These are phyloP conservation scores for Monilinia polystroma DNA, from an alignment of 2,329 filamentous ascomycete species.

Conservation along the genomic window DNA sequence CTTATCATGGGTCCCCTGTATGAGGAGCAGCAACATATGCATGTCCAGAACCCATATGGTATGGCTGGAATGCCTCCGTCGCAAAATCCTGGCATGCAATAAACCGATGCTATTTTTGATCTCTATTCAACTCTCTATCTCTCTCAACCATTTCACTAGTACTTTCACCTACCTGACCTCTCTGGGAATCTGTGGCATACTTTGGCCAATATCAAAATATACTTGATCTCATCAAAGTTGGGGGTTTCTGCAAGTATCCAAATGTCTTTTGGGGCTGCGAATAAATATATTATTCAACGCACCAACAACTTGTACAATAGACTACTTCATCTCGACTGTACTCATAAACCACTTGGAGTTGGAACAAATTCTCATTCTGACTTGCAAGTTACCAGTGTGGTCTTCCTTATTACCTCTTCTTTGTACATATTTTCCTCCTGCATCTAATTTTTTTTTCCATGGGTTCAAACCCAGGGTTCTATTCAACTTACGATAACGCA, in stretches of 20 bases:
- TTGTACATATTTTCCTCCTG: conserved; percentile 4
- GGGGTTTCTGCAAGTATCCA: neutral
- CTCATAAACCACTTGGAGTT: neutral
- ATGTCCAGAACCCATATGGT: conserved; percentile 18
- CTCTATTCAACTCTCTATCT: too few relatives aligned
- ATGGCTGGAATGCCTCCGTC: conserved; percentile 7
- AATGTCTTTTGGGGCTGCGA: neutral
- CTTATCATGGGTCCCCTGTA: neutral
- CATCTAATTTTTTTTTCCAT: neutral
- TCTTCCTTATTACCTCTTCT: neutral
- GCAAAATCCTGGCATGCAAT: conserved; percentile 12
- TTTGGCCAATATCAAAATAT: neutral
- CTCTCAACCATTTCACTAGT: neutral
- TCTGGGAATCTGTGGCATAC: neutral
- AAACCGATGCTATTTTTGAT: neutral
- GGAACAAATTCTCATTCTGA: neutral
- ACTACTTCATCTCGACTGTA: neutral
- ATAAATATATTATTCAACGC: neutral
- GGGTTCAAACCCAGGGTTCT: neutral
- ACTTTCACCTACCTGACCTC: neutral
- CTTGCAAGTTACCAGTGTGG: neutral
- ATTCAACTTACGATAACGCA: neutral
- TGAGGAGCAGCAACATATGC: conserved; percentile 2
- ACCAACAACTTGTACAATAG: neutral
- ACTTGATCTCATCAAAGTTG: neutral